Percentiles rank a stretch among this genome's conserved stretches.
These are phyloP conservation scores for Cyphellophora europaea DNA, from an alignment of 2,329 filamentous ascomycete species.

Conservation along the genomic window DNA sequence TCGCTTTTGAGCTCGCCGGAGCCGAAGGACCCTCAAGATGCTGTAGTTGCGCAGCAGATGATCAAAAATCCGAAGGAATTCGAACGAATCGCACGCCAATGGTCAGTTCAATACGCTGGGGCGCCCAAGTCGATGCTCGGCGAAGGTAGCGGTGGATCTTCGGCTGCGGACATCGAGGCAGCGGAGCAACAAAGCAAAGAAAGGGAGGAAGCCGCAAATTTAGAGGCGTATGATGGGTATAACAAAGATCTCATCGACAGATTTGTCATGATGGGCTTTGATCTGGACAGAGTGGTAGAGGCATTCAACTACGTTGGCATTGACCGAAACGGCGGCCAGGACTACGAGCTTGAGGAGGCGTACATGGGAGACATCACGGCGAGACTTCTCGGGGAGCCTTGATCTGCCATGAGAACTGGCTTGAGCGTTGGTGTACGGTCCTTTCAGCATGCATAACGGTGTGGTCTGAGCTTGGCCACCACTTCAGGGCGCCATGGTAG, in stretches of 20 bases:
- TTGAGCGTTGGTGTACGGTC: too few relatives aligned
- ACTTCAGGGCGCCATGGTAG: too few relatives aligned
- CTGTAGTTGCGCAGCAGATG: conserved; percentile 87
- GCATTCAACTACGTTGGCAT: conserved; percentile 77
- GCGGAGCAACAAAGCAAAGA: conserved; percentile 28
- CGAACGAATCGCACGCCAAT: conserved; percentile 73
- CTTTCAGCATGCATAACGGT: too few relatives aligned
- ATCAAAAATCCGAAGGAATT: conserved; percentile 70
- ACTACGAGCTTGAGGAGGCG: conserved; percentile 80
- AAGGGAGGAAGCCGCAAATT: conserved; percentile 46
- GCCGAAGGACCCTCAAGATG: conserved; percentile 93
- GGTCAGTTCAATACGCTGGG: conserved; percentile 75
- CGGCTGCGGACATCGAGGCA: conserved; percentile 37
- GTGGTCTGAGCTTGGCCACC: too few relatives aligned
- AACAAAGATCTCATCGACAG: conserved; percentile 73
- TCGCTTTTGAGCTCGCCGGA: conserved; percentile 89
- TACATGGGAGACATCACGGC: conserved; percentile 88
- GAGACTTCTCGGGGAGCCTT: conserved; percentile 69
- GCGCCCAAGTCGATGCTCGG: conserved; percentile 54
- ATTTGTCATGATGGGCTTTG: conserved; percentile 87
- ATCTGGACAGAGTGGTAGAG: conserved; percentile 73
- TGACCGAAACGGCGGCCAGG: conserved; percentile 64
- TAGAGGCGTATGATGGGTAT: conserved; percentile 70
- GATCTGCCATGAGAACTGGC: too few relatives aligned
- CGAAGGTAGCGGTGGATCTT: conserved; percentile 44